Evolutionary conservation across 164 flowering plant genomes (phyloP), one percentile per base, ranked within the genome.

Genomic region (Hamamelis virginiana): DNA sequence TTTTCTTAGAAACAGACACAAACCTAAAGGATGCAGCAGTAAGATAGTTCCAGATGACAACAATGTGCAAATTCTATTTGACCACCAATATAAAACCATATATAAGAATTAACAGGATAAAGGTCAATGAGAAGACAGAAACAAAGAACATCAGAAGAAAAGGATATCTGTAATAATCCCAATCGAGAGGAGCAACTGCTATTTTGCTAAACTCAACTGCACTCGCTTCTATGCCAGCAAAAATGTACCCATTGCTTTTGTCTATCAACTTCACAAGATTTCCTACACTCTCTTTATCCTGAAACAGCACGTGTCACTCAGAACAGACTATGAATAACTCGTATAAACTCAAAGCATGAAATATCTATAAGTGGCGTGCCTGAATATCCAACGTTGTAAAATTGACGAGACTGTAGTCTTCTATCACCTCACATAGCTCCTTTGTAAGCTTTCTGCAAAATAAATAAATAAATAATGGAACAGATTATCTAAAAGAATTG

Each of bases 81-180:
- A 15, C 26, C 28, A 46, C 15, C 22, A n/a, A 44, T n/a, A 18
- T 22, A 14, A 23, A 27, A 19, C 21, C 57, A 50, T 2, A 13
- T 12, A 23, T 16, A 22, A 46, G 52, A 1, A 26, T 21, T 10
- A 19, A 46, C 13, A 45, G 38, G 12, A 23, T 12, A 43, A 52
- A 21, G 9, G n/a, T n/a, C 18, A 26, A 61, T n/a, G 21, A 9
- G 46, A 19, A 43, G 44, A 2, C 6, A 58, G 16, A 63, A 71
- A 56, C 16, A 12, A 4, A 64, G 19, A 19, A 43, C 38, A 9
- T 9, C 18, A 12, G 28, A 18, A n/a, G 26, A 63, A 72, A 87
- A 89, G 98, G 98, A 95, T 92, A 92, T 95, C 93, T 89, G 76
- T 86, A 86, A 69, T 94, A 95, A 64, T 95, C 99, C 96, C 97